Percentiles rank a stretch among this genome's conserved stretches.
Evolutionary conservation across 2,329 filamentous ascomycete species (phyloP).

Genomic region (Seiridium cupressi): DNA sequence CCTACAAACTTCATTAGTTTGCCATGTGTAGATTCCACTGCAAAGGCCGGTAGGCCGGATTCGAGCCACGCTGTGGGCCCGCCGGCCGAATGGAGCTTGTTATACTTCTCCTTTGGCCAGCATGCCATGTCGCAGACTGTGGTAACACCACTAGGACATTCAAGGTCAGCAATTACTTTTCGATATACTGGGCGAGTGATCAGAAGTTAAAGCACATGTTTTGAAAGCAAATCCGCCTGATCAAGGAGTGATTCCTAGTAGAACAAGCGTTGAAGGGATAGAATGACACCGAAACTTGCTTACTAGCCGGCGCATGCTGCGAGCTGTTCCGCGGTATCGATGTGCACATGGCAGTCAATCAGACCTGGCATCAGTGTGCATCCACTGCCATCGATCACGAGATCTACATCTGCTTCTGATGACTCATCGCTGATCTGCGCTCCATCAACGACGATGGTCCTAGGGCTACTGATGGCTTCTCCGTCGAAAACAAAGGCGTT

Average conservation of each 20-base stretch:
- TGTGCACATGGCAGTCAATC: constrained; percentile 23
- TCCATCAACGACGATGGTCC: constrained; percentile 16
- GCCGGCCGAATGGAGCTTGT: constrained; percentile 9
- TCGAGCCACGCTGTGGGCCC: constrained; percentile 16
- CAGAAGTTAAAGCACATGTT: no score
- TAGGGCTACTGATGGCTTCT: constrained; percentile 12
- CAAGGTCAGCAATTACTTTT: neutral
- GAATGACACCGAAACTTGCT: no score
- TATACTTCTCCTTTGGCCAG: constrained; percentile 11
- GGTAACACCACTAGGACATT: neutral
- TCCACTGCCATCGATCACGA: constrained; percentile 18
- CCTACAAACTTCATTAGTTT: constrained; percentile 12
- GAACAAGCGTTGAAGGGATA: no score
- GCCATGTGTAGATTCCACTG: constrained; percentile 16
- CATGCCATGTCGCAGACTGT: constrained; percentile 9
- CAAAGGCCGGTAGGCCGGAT: constrained; percentile 15
- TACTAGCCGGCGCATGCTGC: constrained; percentile 13
- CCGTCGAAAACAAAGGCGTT: constrained; percentile 21
- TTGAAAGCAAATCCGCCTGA: no score
- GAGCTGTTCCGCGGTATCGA: constrained; percentile 15
- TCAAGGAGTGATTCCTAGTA: no score
- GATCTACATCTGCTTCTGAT: constrained; percentile 4
- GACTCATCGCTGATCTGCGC: constrained; percentile 12
- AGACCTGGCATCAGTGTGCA: constrained; percentile 21
- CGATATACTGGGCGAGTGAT: neutral